phyloP scores from a whole-genome alignment of 371 early-diverging fungal species.

The Paramicrosporidium saccamoebae region DNA sequence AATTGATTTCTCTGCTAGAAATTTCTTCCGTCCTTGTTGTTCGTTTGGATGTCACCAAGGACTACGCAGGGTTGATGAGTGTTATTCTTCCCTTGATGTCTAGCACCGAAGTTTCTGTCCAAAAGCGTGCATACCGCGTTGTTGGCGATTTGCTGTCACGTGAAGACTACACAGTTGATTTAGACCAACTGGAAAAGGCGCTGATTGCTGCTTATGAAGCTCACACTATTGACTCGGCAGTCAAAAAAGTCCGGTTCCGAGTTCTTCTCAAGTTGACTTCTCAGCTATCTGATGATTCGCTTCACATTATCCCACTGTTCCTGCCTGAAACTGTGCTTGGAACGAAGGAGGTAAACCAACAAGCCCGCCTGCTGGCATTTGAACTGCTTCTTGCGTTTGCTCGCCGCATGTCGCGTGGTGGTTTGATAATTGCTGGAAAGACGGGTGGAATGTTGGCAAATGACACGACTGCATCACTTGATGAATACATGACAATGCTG shows the following conservation, averaged over 20 bases:
- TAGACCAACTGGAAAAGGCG: no score
- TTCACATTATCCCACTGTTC: slow-evolving; percentile 47
- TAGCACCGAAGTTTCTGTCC: no score
- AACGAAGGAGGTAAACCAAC: slow-evolving; percentile 72
- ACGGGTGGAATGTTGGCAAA: not conserved
- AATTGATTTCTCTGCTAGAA: not conserved
- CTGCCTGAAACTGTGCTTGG: slow-evolving; percentile 62
- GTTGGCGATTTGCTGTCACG: no score
- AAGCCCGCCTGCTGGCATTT: slow-evolving; percentile 42
- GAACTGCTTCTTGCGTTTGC: slow-evolving; percentile 58
- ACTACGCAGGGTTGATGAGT: no score
- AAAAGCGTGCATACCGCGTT: no score
- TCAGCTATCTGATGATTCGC: slow-evolving; percentile 15
- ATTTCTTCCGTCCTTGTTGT: not conserved
- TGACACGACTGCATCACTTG: slow-evolving; percentile 4
- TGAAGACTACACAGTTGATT: no score
- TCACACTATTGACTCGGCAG: slow-evolving; percentile 12
- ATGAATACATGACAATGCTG: slow-evolving; percentile 36
- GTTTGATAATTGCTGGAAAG: slow-evolving; percentile 9
- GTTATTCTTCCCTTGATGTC: no score
- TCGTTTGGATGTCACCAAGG: no score
- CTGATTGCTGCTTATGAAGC: no score
- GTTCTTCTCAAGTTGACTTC: slow-evolving; percentile 13
- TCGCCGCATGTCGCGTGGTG: slow-evolving; percentile 40
- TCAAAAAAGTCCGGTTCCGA: slow-evolving; percentile 30